phyloP scores from a whole-genome alignment of 805 yeast species.

The Candida golubevii region DNA sequence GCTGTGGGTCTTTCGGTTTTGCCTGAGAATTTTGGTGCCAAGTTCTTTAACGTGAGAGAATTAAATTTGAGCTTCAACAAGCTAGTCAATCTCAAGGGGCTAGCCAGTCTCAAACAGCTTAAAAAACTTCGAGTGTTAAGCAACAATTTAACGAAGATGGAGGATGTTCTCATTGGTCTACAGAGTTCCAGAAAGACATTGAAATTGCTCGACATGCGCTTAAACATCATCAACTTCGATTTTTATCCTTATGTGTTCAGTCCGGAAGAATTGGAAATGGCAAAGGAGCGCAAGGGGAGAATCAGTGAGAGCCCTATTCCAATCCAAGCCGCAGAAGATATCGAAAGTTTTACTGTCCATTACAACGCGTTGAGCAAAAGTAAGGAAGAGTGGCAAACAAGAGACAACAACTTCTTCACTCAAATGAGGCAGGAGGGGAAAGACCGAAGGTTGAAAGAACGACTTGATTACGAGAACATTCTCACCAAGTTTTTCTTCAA shows the following conservation, averaged over 20 bases:
- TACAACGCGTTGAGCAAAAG: constrained; percentile 38
- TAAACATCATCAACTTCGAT: constrained; percentile 45
- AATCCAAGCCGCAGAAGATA: constrained; percentile 46
- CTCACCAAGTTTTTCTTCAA: constrained; percentile 31
- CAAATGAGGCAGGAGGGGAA: constrained; percentile 20
- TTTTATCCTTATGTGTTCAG: constrained; percentile 53
- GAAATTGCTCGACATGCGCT: constrained; percentile 42
- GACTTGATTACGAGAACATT: constrained; percentile 33
- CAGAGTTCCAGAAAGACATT: constrained; percentile 29
- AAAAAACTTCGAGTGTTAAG: constrained; percentile 42
- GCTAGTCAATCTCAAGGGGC: constrained; percentile 30
- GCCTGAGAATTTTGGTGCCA: constrained; percentile 32
- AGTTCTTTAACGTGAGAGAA: constrained; percentile 45
- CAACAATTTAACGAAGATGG: constrained; percentile 37
- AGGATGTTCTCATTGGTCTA: constrained; percentile 28
- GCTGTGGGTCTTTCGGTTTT: constrained; percentile 42
- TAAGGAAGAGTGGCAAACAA: constrained; percentile 36
- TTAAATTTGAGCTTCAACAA: constrained; percentile 50
- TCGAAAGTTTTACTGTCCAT: constrained; percentile 47
- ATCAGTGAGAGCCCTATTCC: constrained; percentile 31
- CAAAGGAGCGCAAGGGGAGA: constrained; percentile 6
- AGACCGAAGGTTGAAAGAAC: constrained; percentile 17
- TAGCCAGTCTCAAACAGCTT: constrained; percentile 32
- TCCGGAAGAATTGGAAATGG: constrained; percentile 34
- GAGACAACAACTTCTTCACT: constrained; percentile 31